Conservation (phyloP, 140 eudicot species). For the Flaveria floridana region DNA sequence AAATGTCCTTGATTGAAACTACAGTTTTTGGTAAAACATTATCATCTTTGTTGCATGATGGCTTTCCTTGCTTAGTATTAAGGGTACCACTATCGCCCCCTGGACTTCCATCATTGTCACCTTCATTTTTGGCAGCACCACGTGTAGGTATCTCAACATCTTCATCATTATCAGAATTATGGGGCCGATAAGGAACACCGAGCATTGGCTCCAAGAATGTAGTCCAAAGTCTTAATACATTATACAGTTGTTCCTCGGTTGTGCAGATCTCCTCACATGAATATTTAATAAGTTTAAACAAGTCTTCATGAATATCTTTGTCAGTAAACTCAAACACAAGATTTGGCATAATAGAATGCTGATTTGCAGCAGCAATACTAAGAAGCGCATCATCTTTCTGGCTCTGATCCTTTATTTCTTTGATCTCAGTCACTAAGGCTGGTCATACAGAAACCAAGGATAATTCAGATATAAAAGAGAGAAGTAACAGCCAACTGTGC, state of each 20-base stretch:
- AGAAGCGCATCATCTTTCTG: constrained; percentile 67
- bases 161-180: constrained; percentile 39
- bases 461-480: not conserved
- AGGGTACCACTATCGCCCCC: constrained; percentile 43
- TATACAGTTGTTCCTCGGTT: constrained; percentile 68
- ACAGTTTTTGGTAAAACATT: constrained; percentile 38
- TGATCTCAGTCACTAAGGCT: constrained; percentile 82
- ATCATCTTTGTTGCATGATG: constrained; percentile 54
- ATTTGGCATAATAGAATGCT: constrained; percentile 61
- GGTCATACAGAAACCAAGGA: constrained; percentile 28
- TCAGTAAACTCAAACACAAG: constrained; percentile 64
- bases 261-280: constrained; percentile 83
- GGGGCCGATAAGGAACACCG: constrained; percentile 51
- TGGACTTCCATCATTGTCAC: constrained; percentile 55
- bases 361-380: constrained; percentile 72
- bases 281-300: constrained; percentile 62
- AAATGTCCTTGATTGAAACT: constrained; percentile 36
- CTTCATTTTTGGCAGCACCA: constrained; percentile 35
- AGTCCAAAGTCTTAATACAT: constrained; percentile 79
- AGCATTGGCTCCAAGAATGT: constrained; percentile 87
- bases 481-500: constrained; percentile 9
- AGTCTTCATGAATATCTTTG: constrained; percentile 70
- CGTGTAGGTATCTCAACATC: constrained; percentile 45
- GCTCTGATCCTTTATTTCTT: constrained; percentile 73
- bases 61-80: constrained; percentile 43